Evolutionary conservation across 305 asterid genomes (phyloP).

Genomic region (Solanum hybrid): DNA sequence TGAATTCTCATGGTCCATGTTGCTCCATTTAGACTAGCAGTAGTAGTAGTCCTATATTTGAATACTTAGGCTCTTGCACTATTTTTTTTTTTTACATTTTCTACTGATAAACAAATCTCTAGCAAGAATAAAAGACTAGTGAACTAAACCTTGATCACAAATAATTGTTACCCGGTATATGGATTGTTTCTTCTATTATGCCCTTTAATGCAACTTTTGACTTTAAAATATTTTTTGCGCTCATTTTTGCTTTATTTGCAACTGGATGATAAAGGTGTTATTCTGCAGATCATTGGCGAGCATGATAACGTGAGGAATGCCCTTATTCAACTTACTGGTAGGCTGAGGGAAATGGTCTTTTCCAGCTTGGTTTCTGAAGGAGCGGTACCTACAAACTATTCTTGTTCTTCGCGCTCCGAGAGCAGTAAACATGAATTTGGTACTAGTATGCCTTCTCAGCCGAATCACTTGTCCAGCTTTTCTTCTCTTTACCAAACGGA

Average conservation of each 20-base stretch:
- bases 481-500: constrained; percentile 23
- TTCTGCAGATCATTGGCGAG: constrained; percentile 40
- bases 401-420: constrained; percentile 14
- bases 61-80: neutral
- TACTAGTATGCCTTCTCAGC: constrained; percentile 8
- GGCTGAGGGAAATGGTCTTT: constrained; percentile 35
- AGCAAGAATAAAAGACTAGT: neutral
- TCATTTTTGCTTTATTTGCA: constrained; percentile 1
- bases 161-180: neutral
- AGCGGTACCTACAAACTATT: constrained; percentile 10
- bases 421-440: constrained; percentile 19
- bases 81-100: neutral
- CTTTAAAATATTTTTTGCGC: neutral
- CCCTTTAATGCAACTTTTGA: neutral
- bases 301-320: constrained; percentile 44
- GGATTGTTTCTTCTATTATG: neutral
- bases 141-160: neutral
- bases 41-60: neutral
- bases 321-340: constrained; percentile 49
- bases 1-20: neutral
- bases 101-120: neutral
- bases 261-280: constrained; percentile 7
- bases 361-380: constrained; percentile 18
- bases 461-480: constrained; percentile 16
- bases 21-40: neutral